Percentiles rank a stretch among this genome's conserved stretches.
Evolutionary conservation across 2,329 filamentous ascomycete genomes (phyloP).

Genomic region (Thelonectria discophora): DNA sequence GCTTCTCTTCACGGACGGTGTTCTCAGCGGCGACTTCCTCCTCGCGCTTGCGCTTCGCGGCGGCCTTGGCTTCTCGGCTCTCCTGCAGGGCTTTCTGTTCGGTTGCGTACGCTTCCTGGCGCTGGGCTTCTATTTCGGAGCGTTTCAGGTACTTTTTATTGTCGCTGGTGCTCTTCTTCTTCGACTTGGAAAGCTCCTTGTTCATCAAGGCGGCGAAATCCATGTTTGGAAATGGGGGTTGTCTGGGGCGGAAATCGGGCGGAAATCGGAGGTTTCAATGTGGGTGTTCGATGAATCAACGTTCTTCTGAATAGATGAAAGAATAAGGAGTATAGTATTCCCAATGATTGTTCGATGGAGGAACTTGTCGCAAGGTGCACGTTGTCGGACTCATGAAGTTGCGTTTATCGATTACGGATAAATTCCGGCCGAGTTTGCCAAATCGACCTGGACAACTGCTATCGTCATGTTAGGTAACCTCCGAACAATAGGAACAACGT

Average conservation of each 20-base stretch:
- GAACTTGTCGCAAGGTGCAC: slow-evolving; percentile 27
- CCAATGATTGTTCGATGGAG: background rate
- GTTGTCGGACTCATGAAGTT: slow-evolving; percentile 9
- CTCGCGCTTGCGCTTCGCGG: slow-evolving; percentile 87
- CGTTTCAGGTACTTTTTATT: slow-evolving; percentile 84
- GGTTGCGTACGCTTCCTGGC: slow-evolving; percentile 79
- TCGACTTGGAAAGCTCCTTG: slow-evolving; percentile 87
- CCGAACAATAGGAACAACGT: slow-evolving; percentile 5
- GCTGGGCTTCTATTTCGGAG: slow-evolving; percentile 84
- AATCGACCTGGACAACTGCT: slow-evolving; percentile 1
- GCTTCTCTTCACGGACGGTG: slow-evolving; percentile 81
- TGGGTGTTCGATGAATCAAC: background rate
- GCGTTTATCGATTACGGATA: slow-evolving; percentile 38
- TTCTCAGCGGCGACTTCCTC: slow-evolving; percentile 81
- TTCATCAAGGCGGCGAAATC: slow-evolving; percentile 96
- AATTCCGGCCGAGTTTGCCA: slow-evolving; percentile 35
- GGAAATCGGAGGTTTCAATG: background rate
- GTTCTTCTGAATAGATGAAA: background rate
- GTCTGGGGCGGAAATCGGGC: background rate
- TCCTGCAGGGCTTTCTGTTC: slow-evolving; percentile 80
- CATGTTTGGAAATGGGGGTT: slow-evolving; percentile 63
- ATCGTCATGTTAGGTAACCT: slow-evolving; percentile 13
- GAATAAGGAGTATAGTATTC: background rate
- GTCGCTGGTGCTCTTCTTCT: slow-evolving; percentile 57
- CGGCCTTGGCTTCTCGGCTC: slow-evolving; percentile 73